A percentile compares a stretch with the other conserved stretches of the same genome.
These are phyloP conservation scores for Botrytis porri DNA, from an alignment of 2,329 filamentous ascomycete species.

Conservation along the genomic window DNA sequence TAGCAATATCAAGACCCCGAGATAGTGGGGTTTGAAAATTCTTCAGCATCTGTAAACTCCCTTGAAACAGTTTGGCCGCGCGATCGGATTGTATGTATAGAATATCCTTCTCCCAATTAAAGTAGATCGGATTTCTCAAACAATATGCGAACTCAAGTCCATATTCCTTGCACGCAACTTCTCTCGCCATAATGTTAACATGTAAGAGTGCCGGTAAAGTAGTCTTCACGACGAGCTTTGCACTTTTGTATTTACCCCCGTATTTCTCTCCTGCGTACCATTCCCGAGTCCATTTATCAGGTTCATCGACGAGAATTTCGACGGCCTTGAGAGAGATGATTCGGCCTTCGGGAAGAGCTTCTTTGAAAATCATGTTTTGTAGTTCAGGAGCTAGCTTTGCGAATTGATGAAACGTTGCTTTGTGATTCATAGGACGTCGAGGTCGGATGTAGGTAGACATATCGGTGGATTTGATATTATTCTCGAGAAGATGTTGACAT, in stretches of 20 bases:
- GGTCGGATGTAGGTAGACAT: background rate
- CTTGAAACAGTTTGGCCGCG: background rate
- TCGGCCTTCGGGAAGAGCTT: conserved; percentile 2
- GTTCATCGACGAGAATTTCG: background rate
- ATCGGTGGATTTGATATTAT: background rate
- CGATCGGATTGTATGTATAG: conserved; percentile 13
- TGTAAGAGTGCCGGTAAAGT: background rate
- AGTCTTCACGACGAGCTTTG: background rate
- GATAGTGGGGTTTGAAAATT: background rate
- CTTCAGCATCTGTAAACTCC: background rate
- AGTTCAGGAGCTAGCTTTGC: conserved; percentile 8
- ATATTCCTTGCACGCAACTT: background rate
- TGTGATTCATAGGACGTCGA: background rate
- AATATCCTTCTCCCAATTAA: conserved; percentile 2
- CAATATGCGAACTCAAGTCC: conserved; percentile 1
- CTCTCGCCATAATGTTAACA: background rate
- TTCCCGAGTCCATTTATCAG: background rate
- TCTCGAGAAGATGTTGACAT: conserved; percentile 9
- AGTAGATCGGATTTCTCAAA: conserved; percentile 2
- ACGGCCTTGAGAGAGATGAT: background rate
- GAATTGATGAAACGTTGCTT: conserved; percentile 5
- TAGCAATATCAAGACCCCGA: conserved; percentile 2
- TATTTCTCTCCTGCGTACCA: background rate
- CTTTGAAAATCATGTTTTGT: conserved; percentile 10
- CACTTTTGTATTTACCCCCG: conserved; percentile 6